Percentiles rank a stretch among this genome's conserved stretches.
Conservation (phyloP, 768 basidiomycete genomes). For the Clitopilus passeckerianus region DNA sequence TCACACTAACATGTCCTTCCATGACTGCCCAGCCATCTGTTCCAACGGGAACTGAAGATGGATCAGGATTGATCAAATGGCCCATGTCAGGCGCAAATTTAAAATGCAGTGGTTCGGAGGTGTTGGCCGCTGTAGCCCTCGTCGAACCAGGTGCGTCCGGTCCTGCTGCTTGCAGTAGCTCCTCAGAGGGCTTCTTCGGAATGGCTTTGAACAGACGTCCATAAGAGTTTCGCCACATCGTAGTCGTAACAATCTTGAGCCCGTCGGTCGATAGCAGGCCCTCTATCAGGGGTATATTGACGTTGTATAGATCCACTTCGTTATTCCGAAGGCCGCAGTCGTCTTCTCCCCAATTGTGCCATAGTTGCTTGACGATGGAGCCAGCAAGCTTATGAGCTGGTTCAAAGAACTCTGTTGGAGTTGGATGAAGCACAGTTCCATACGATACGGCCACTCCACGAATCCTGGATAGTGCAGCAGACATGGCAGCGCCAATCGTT, state of each 20-base stretch:
- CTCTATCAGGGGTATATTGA: conserved; percentile 85
- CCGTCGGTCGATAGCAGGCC: conserved; percentile 54
- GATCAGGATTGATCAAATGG: conserved; percentile 57
- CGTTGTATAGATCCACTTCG: conserved; percentile 77
- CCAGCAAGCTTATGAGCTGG: conserved; percentile 71
- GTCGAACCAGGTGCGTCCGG: conserved; percentile 31
- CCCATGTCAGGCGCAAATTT: conserved; percentile 68
- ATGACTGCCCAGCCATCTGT: conserved; percentile 80
- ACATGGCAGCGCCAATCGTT: conserved; percentile 88
- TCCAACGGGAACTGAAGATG: conserved; percentile 61
- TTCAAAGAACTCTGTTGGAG: conserved; percentile 49
- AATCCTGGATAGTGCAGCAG: conserved; percentile 61
- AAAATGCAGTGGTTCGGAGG: conserved; percentile 48
- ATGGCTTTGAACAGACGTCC: conserved; percentile 69
- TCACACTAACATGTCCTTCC: conserved; percentile 69
- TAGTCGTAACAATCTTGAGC: conserved; percentile 73
- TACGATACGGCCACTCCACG: conserved; percentile 89
- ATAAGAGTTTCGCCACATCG: conserved; percentile 83
- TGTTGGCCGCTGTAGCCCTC: conserved; percentile 2
- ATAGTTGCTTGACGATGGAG: conserved; percentile 68
- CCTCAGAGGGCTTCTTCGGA: conserved; percentile 15
- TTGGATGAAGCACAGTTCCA: conserved; percentile 70
- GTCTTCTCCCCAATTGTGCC: conserved; percentile 83
- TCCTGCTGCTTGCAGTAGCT: conserved; percentile 30
- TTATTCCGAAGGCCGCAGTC: conserved; percentile 47